Base-by-base conservation (phyloP, 331 rosid species). In the Quercus lobata region DNA sequence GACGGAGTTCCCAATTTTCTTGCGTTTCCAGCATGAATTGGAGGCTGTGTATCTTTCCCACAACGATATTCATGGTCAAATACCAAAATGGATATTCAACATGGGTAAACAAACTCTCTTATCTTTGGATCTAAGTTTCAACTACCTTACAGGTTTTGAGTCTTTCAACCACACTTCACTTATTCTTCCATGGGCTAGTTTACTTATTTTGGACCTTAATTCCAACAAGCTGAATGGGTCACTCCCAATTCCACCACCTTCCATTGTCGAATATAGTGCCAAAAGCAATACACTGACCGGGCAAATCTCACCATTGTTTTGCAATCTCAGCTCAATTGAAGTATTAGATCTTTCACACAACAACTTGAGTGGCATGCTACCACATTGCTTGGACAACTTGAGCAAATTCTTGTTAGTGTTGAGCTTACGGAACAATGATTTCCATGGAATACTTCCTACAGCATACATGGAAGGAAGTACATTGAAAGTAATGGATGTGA, bases 331-430 rank as follows among this genome's bases (percentile, higher is more conserved):
- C 21, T 79, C 69, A 24, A 79, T 85, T 18, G 2, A 6, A 29
- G 0, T 0, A 11, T 79, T 85, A 57, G 78, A 79, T 14, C 60
- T 82, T 3, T 72, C 88, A 1, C 58, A 30, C 30, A 85, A 82
- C 71, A 71, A 57, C 22, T 71, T 82, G 21, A 71, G n/a, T 0
- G 79, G 82, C 6, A 53, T 3, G 5, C 4, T 82, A 6, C 82
- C 86, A 7, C 75, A 81, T 15, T 85, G 89, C 76, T 55, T 79
- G 17, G 81, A 77, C 62, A 76, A 46, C 35, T 79, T 74, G 29
- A 76, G 78, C 74, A 27, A 68, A 35, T 35, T 0, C 52, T 52
- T 21, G 2, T 37, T 76, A 1, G 1, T 14, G 21, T 5, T 85
- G 17, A 8, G 0, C 6, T 61, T 85, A 19, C 11, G 9, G 4